Conservation (phyloP, 164 flowering plant species). For the Macadamia tetraphylla region DNA sequence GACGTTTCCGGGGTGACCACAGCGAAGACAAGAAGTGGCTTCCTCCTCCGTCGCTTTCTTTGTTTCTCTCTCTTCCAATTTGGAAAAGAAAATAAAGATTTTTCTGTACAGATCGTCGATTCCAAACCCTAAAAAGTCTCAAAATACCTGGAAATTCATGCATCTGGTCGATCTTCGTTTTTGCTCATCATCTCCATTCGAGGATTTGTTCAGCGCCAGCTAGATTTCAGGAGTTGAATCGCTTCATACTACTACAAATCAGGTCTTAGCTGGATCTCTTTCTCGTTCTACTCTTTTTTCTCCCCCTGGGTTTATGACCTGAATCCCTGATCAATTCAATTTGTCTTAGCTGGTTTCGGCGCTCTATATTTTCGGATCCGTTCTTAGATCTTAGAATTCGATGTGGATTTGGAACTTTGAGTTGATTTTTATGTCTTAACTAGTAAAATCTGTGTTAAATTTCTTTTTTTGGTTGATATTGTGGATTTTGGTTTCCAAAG, state of each 20-base stretch:
- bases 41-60: conserved; percentile 2
- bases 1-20: conserved; percentile 11
- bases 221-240: conserved; percentile 3
- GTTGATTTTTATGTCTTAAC: background rate
- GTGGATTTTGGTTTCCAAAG: background rate
- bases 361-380: conserved; percentile 2
- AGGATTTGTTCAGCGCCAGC: conserved; percentile 11
- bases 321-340: background rate
- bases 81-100: conserved; percentile 5
- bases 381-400: background rate
- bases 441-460: background rate
- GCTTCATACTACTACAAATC: background rate
- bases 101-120: conserved; percentile 3
- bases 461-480: background rate
- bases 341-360: background rate
- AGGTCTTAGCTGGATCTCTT: conserved; percentile 12
- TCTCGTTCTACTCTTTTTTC: background rate
- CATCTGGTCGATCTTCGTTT: background rate
- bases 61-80: background rate
- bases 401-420: background rate
- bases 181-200: background rate
- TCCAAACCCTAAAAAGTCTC: conserved; percentile 7
- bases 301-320: too few relatives aligned
- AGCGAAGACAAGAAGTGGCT: background rate
- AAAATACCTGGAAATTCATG: conserved; percentile 3